Percentiles rank a stretch among this genome's conserved stretches.
These are phyloP conservation scores for Chaetomium fimeti DNA, from an alignment of 495 filamentous ascomycete species.

Conservation along the genomic window DNA sequence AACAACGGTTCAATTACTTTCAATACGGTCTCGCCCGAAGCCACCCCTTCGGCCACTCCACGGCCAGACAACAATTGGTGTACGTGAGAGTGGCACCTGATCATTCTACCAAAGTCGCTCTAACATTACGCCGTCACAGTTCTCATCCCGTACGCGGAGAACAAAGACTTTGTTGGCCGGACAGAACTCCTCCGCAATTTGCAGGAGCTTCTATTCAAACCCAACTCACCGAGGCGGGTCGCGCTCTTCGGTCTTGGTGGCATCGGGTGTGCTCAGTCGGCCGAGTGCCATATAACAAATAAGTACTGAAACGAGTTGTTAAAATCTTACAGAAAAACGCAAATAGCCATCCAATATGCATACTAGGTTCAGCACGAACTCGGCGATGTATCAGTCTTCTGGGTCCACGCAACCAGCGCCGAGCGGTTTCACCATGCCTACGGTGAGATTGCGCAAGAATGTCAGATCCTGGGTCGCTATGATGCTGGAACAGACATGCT, in stretches of 20 bases:
- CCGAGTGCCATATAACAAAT: too few relatives aligned
- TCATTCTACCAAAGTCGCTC: too few relatives aligned
- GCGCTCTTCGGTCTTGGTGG: too few relatives aligned
- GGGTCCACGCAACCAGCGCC: constrained; percentile 45
- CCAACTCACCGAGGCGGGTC: too few relatives aligned
- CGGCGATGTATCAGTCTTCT: constrained; percentile 47
- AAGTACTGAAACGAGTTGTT: neutral
- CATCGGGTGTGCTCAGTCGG: too few relatives aligned
- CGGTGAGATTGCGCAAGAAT: constrained; percentile 40
- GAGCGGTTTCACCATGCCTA: constrained; percentile 47
- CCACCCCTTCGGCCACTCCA: too few relatives aligned
- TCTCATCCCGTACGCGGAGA: constrained; percentile 28
- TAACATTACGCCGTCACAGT: constrained; percentile 11
- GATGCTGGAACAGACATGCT: constrained; percentile 39
- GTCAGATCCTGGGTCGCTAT: constrained; percentile 34
- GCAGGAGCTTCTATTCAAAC: too few relatives aligned
- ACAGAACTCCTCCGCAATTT: too few relatives aligned
- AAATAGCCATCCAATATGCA: constrained; percentile 53
- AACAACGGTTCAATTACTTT: too few relatives aligned
- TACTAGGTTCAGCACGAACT: constrained; percentile 40
- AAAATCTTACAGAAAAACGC: constrained; percentile 51
- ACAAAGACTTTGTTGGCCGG: constrained; percentile 44
- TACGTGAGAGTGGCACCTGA: too few relatives aligned
- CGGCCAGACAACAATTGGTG: too few relatives aligned
- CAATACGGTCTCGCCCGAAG: too few relatives aligned